A percentile compares a stretch with the other conserved stretches of the same genome.
Conservation (phyloP, 2,329 filamentous ascomycete genomes). For the Aspergillus sp. region DNA sequence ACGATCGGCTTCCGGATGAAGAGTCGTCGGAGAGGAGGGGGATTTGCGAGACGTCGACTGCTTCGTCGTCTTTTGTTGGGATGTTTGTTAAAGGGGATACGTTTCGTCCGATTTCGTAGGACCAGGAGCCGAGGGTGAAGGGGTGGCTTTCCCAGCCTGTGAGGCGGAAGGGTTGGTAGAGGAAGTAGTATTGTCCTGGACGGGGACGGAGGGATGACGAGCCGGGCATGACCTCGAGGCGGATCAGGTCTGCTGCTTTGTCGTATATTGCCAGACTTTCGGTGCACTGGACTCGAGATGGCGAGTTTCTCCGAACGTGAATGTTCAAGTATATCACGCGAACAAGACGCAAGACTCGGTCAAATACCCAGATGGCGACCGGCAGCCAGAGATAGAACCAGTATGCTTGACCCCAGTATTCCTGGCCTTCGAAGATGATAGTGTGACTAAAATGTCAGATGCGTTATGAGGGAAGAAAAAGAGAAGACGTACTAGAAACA, state of each 20-base stretch:
- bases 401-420: conserved; percentile 55
- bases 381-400: conserved; percentile 57
- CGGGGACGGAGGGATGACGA: conserved; percentile 39
- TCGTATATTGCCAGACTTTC: conserved; percentile 50
- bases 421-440: conserved; percentile 50
- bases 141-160: conserved; percentile 58
- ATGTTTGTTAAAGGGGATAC: background rate
- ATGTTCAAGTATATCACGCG: conserved; percentile 52
- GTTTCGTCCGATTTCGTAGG: conserved; percentile 20
- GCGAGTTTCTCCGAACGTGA: conserved; percentile 33
- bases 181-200: conserved; percentile 56
- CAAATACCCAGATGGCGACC: conserved; percentile 54
- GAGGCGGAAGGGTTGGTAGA: conserved; percentile 52
- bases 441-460: conserved; percentile 46
- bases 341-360: conserved; percentile 50
- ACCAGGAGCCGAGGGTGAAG: conserved; percentile 50
- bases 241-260: conserved; percentile 50
- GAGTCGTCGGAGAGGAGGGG: conserved; percentile 32
- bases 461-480: background rate
- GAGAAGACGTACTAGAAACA: conserved; percentile 52
- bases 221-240: conserved; percentile 49
- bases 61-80: conserved; percentile 12
- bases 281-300: conserved; percentile 32
- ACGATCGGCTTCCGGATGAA: background rate
- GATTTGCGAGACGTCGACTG: conserved; percentile 25